These are phyloP conservation scores for Blumeria graminis DNA, from an alignment of 2,329 filamentous ascomycete genomes.

Conservation along the genomic window DNA sequence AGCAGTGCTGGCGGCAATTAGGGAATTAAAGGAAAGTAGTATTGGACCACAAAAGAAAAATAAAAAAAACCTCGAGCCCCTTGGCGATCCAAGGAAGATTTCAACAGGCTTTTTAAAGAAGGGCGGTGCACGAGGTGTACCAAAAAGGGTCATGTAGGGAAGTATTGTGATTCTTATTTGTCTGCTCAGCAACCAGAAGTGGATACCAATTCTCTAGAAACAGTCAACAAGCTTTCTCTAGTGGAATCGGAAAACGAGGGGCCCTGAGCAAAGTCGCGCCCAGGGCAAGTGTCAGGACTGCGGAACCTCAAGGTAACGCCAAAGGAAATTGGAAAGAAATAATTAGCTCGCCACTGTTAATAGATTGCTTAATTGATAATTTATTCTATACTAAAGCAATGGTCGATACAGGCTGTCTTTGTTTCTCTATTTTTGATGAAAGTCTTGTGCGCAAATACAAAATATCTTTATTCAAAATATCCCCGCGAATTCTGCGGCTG, in stretches of 20 bases:
- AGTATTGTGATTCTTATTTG: too few relatives aligned
- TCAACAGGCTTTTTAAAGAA: too few relatives aligned
- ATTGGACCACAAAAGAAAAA: too few relatives aligned
- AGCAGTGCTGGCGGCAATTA: too few relatives aligned
- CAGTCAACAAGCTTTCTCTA: neutral
- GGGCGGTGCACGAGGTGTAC: too few relatives aligned
- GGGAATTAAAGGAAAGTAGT: too few relatives aligned
- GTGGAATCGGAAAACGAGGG: neutral
- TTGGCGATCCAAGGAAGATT: too few relatives aligned
- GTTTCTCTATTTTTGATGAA: neutral
- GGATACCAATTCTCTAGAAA: neutral
- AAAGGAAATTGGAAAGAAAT: neutral
- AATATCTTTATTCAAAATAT: neutral
- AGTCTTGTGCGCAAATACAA: neutral
- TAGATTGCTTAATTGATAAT: conserved; percentile 1
- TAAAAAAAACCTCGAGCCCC: too few relatives aligned
- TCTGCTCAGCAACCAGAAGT: neutral
- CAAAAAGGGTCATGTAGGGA: too few relatives aligned
- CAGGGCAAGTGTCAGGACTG: neutral
- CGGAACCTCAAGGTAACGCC: neutral
- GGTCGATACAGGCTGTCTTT: neutral
- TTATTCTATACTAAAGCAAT: neutral
- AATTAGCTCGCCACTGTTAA: neutral
- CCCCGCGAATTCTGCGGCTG: neutral
- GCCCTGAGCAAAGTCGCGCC: neutral